Percentiles rank a stretch among this genome's conserved stretches.
phyloP scores from a whole-genome alignment of 2,329 filamentous ascomycete species.

The Alternaria consortialis region DNA sequence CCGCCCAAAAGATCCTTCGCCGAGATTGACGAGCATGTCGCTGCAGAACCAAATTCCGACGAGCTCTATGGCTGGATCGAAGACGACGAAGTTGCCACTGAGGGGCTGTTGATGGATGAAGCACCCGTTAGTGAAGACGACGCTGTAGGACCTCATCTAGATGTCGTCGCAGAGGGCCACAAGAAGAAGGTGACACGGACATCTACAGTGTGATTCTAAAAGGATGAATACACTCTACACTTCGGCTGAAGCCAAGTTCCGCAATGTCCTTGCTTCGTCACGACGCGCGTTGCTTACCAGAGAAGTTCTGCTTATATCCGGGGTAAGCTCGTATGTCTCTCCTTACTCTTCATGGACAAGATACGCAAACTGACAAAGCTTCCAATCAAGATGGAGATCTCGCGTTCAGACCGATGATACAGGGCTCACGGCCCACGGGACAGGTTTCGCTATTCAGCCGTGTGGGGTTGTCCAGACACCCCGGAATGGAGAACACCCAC shows the following conservation, averaged over 20 bases:
- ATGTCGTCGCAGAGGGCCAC: conserved; percentile 31
- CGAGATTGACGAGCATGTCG: conserved; percentile 68
- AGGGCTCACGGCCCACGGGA: conserved; percentile 22
- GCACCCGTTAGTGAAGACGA: conserved; percentile 23
- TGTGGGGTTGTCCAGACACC: conserved; percentile 30
- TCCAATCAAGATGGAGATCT: conserved; percentile 25
- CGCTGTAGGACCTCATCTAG: conserved; percentile 25
- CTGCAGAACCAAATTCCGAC: conserved; percentile 68
- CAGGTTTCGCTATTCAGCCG: conserved; percentile 25
- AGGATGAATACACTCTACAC: background rate
- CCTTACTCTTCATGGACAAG: conserved; percentile 16
- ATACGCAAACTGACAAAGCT: conserved; percentile 17
- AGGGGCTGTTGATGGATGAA: conserved; percentile 51
- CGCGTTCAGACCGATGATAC: conserved; percentile 29
- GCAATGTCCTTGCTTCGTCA: conserved; percentile 14
- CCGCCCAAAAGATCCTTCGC: conserved; percentile 66
- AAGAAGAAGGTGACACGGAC: conserved; percentile 39
- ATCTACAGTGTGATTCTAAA: conserved; percentile 27
- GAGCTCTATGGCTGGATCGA: conserved; percentile 79
- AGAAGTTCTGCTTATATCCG: conserved; percentile 18
- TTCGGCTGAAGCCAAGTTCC: conserved; percentile 2
- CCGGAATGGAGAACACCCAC: conserved; percentile 25
- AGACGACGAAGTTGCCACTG: conserved; percentile 62
- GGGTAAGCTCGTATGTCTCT: conserved; percentile 25
- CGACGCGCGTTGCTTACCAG: conserved; percentile 30